phyloP scores from a whole-genome alignment of 352 stramenopile species.

The Stephanocyclus meneghinianus region DNA sequence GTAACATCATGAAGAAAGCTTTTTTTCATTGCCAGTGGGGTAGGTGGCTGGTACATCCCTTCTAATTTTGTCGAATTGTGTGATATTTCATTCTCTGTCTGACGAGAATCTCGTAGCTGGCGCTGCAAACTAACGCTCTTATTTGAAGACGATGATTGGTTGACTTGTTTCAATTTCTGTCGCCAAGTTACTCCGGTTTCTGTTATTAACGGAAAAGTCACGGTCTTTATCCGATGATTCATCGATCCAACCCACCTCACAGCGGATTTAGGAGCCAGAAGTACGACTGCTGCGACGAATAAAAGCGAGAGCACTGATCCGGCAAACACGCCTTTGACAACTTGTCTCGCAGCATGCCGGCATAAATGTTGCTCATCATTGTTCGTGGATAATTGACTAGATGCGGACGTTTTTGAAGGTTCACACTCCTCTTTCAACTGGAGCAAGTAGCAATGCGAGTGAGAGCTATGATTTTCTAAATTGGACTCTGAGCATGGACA shows the following conservation, averaged over 20 bases:
- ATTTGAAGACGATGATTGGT: neutral
- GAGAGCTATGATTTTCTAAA: conserved; percentile 12
- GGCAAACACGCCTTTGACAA: conserved; percentile 19
- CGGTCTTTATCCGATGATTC: neutral
- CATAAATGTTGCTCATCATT: neutral
- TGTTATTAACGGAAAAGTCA: neutral
- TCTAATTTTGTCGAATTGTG: neutral
- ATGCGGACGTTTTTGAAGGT: conserved; percentile 8
- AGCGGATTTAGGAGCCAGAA: conserved; percentile 19
- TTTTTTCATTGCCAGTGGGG: neutral
- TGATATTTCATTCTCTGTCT: neutral
- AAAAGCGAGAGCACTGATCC: conserved; percentile 4
- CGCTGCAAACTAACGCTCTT: neutral
- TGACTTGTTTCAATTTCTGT: neutral
- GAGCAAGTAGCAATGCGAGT: neutral
- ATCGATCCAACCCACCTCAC: conserved; percentile 28
- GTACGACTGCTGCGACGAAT: neutral
- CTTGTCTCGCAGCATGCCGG: conserved; percentile 8
- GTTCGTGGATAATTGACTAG: conserved; percentile 9
- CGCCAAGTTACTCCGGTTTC: neutral
- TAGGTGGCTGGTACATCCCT: neutral
- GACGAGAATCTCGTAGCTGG: neutral
- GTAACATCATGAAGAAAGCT: conserved; percentile 2
- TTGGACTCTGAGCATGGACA: conserved; percentile 31
- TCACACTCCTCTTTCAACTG: neutral